A percentile compares a stretch with the other conserved stretches of the same genome.
These are phyloP conservation scores for Solanum lignicaule DNA, from an alignment of 257 asterid species.

Conservation along the genomic window DNA sequence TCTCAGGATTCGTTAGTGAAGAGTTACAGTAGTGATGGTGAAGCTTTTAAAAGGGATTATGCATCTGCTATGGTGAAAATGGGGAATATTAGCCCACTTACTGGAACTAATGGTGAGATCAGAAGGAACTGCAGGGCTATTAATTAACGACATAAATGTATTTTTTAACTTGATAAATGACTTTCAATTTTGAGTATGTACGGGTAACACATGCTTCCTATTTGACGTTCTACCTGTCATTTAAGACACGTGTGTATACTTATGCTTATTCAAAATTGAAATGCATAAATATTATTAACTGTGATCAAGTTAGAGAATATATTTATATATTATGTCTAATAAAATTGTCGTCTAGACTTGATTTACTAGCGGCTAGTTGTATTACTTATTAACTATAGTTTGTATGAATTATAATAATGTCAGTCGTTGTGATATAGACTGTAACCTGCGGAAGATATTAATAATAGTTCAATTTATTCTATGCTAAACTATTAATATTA, in stretches of 20 bases:
- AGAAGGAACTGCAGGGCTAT: slow-evolving; percentile 44
- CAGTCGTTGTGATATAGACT: neutral
- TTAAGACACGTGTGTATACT: too few relatives aligned
- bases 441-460: too few relatives aligned
- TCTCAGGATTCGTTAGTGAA: slow-evolving; percentile 38
- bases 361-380: neutral
- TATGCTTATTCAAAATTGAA: rapidly evolving
- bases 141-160: neutral
- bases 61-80: slow-evolving; percentile 47
- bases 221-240: too few relatives aligned
- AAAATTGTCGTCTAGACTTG: neutral
- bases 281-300: too few relatives aligned
- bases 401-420: neutral
- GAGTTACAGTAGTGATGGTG: slow-evolving; percentile 12
- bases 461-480: neutral
- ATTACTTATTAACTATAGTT: too few relatives aligned
- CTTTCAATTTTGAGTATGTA: neutral
- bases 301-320: too few relatives aligned
- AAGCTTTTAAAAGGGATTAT: slow-evolving; percentile 30
- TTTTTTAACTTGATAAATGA: too few relatives aligned
- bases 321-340: too few relatives aligned
- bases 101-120: slow-evolving; percentile 47
- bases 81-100: slow-evolving; percentile 61
- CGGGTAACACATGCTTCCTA: too few relatives aligned
- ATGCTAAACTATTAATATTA: too few relatives aligned